A percentile compares a stretch with the other conserved stretches of the same genome.
Evolutionary conservation across 164 flowering plant species (phyloP).

Genomic region (Chimonanthus salicifolius): DNA sequence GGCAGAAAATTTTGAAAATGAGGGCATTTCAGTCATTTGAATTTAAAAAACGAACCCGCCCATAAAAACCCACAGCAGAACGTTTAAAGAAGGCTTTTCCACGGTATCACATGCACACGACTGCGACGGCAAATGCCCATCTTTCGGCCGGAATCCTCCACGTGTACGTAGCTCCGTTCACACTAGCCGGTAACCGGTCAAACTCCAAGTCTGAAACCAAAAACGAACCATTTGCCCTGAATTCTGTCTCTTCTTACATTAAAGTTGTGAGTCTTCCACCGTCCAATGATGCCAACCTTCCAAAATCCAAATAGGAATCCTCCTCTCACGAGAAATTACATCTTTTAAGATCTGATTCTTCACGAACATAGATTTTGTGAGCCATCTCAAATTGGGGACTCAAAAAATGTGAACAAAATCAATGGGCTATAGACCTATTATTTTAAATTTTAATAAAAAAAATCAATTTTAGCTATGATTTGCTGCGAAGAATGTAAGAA

Average conservation of each 20-base stretch:
- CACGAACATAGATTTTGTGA: no score
- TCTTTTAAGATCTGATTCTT: no score
- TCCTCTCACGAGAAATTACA: constrained; percentile 4
- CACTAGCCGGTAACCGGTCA: constrained; percentile 41
- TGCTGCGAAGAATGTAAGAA: no score
- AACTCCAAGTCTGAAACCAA: constrained; percentile 22
- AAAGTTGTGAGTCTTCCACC: no score
- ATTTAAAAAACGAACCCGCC: not conserved
- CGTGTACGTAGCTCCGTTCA: constrained; percentile 26
- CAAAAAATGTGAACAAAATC: no score
- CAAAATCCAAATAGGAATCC: no score
- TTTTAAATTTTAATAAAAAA: no score
- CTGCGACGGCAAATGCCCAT: not conserved
- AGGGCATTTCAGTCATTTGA: not conserved
- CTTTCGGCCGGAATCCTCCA: constrained; percentile 19
- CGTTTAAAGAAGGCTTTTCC: not conserved
- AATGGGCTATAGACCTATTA: no score
- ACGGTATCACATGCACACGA: constrained; percentile 9
- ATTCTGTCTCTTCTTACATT: no score
- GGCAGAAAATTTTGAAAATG: not conserved
- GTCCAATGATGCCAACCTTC: no score
- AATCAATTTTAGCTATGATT: no score
- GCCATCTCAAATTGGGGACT: no score
- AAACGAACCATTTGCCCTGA: constrained; percentile 9
- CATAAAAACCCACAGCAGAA: not conserved